Base-by-base conservation (phyloP, 345 rosid genomes). In the Fremontodendron californicum region DNA sequence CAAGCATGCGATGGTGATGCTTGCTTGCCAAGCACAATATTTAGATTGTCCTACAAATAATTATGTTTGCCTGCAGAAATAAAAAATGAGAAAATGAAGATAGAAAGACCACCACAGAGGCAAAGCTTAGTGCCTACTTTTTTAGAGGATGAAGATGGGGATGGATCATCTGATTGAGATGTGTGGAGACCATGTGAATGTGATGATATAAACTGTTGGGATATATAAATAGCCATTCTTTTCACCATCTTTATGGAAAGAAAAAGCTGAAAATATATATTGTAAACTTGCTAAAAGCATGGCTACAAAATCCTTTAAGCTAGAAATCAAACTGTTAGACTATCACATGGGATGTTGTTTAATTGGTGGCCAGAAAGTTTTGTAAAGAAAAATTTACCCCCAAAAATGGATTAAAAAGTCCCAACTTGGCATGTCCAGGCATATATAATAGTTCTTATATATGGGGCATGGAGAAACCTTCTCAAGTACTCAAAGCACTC, bases 171-270 rank as follows among this genome's bases (percentile, higher is more conserved):
- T 49, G 73, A 65, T 57, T 18, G 76, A 54, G 54, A 25, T 69
- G 60, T 69, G 60, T 75, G 83, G 81, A 78, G 49, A 62, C 75
- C 85, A 79, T 83, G 83, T 86, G 49, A 45, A 33, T 33, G 3
- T 33, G 4, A 45, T 45, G 83, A 40, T 68, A 25, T n/a, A n/a
- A 51, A 16, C 19, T 58, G 7, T 42, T 52, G 43, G n/a, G n/a
- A n/a, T n/a, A n/a, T n/a, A 29, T 31, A 58, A 23, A 51, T 35
- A 43, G 27, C 23, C 37, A 12, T 9, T 54, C 6, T 16, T 57
- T 54, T 51, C 39, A 5, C n/a, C 46, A 49, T 71, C 73, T 75
- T 58, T 79, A 35, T 61, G 54, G 27, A 74, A 40, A 2, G 6
- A 46, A 79, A 79, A 80, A 75, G 84, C 84, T 76, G 78, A 74